Evolutionary conservation across 2,329 filamentous ascomycete genomes (phyloP).

Genomic region (Microdochium bolleyi): DNA sequence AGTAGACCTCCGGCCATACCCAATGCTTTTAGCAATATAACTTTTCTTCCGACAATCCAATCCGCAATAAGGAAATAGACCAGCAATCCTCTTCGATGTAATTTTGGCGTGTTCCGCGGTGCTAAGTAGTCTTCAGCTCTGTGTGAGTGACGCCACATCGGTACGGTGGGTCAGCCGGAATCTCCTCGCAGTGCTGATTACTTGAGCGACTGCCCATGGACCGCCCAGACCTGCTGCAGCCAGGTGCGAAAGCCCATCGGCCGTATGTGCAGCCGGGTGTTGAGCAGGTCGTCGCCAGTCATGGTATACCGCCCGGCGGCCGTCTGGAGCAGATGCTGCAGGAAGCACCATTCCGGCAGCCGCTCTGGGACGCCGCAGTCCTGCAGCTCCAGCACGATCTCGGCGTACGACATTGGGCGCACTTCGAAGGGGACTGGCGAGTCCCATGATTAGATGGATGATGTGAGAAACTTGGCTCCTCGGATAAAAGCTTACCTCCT

Average conservation of each 20-base stretch:
- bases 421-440: constrained; percentile 29
- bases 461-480: too few relatives aligned
- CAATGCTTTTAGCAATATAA: too few relatives aligned
- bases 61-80: too few relatives aligned
- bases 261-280: constrained; percentile 22
- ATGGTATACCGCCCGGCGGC: constrained; percentile 63
- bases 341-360: constrained; percentile 39
- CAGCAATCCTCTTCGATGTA: too few relatives aligned
- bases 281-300: constrained; percentile 47
- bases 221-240: constrained; percentile 40
- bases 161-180: too few relatives aligned
- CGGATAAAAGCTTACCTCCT: constrained; percentile 41
- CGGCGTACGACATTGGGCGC: constrained; percentile 26
- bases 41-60: too few relatives aligned
- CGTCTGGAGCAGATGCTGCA: constrained; percentile 59
- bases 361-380: constrained; percentile 38
- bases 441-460: constrained; percentile 3
- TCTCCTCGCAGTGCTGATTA: too few relatives aligned
- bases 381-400: constrained; percentile 30
- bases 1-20: too few relatives aligned
- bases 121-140: too few relatives aligned
- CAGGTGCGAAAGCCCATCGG: constrained; percentile 46
- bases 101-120: too few relatives aligned
- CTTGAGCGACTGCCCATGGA: constrained; percentile 6
- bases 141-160: too few relatives aligned